Base-by-base conservation (phyloP, 352 stramenopile species). In the Phytopythium boreale region DNA sequence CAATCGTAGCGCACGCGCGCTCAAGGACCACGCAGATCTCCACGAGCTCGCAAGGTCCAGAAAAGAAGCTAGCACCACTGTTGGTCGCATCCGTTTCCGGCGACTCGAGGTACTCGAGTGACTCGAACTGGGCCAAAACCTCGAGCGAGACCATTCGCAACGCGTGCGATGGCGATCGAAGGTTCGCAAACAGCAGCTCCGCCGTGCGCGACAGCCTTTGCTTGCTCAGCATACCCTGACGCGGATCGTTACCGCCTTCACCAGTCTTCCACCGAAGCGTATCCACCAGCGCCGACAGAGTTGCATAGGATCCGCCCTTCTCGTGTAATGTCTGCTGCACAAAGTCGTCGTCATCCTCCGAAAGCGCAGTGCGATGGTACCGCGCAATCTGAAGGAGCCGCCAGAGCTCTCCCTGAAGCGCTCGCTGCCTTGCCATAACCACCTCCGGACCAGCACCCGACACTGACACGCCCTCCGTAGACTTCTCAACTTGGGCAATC, bases 1-100 rank as follows among this genome's bases (percentile, higher is more conserved):
- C 83, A 11, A 93, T 75, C 7, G 61, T 64, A 7, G 66, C 67
- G 37, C 75, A 89, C 0, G 87, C 62, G 9, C 71, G 70, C 70
- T 96, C 88, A 0, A 93, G 74, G n/a, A 74, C 75, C 7, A 93
- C 66, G 47, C 74, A 78, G 29, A 92, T 62, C 36, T 93, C 87
- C 6, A 85, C 63, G 2, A 93, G 63, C 59, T 94, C 80, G 46
- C 88, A 95, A 24, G 76, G 64, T 17, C 85, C 88, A 22, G 74
- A 74, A 3, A 93, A 59, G 15, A 56, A n/a, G 5, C 26, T 24
- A 8, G 14, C 29, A 37, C 12, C 14, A 12, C 34, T 15, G 8
- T 19, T 43, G 50, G 71, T 66, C 7, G 63, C 57, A 17, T 77
- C 77, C 24, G 58, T 68, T n/a, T 68, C 69, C 5, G 73, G 75